Percentiles rank a stretch among this genome's conserved stretches.
Evolutionary conservation across 176 grass and related monocot genomes (phyloP).

Genomic region (Cymbopogon citratus): DNA sequence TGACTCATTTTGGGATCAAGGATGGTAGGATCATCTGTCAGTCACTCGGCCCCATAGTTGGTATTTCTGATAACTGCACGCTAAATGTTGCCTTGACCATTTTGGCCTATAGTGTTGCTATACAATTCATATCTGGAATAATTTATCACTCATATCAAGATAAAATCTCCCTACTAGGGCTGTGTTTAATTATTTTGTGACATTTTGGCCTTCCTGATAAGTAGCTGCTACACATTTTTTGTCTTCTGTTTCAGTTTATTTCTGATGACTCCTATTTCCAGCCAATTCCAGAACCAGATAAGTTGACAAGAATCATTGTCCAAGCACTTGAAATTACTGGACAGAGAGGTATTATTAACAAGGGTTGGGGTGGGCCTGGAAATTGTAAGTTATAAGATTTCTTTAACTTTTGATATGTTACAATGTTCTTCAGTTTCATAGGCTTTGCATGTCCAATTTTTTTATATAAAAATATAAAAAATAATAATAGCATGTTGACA

Average conservation of each 20-base stretch:
- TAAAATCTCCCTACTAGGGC: background rate
- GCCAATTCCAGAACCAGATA: constrained; percentile 54
- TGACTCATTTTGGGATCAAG: background rate
- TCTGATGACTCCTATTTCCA: constrained; percentile 2
- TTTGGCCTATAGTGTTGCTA: background rate
- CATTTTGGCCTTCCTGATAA: background rate
- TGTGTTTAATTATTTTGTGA: background rate
- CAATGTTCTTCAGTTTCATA: background rate
- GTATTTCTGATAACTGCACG: background rate
- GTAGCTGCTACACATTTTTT: background rate
- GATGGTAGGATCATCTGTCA: background rate
- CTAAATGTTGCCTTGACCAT: background rate
- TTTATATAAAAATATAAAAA: background rate
- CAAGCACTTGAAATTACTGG: constrained; percentile 51
- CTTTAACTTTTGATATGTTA: constrained; percentile 1
- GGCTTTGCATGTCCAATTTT: background rate
- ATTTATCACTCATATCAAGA: background rate
- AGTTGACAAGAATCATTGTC: constrained; percentile 52
- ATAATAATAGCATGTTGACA: background rate
- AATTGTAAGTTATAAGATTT: constrained; percentile 34
- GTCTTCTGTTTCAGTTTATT: background rate
- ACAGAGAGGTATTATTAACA: constrained; percentile 63
- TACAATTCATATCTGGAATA: background rate
- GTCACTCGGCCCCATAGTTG: background rate
- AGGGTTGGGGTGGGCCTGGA: constrained; percentile 59